A percentile compares a stretch with the other conserved stretches of the same genome.
phyloP scores from a whole-genome alignment of 2,329 filamentous ascomycete species.

The Fusarium armeniacum region DNA sequence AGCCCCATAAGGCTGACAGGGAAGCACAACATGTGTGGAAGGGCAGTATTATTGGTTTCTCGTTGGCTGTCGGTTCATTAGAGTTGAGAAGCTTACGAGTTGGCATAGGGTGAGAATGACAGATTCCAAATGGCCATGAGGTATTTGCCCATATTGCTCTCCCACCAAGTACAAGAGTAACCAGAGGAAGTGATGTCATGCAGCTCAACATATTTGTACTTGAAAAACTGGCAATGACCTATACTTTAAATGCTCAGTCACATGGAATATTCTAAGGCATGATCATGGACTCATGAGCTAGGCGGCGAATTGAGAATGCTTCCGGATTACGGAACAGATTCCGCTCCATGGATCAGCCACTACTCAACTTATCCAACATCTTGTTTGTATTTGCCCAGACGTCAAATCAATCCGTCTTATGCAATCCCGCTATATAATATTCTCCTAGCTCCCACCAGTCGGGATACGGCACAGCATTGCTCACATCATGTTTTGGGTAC shows the following conservation, averaged over 20 bases:
- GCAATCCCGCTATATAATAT: background rate
- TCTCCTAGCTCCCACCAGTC: constrained; percentile 7
- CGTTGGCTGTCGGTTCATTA: constrained; percentile 28
- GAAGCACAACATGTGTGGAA: constrained; percentile 29
- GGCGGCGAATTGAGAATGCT: background rate
- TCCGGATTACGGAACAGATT: background rate
- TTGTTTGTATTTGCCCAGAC: constrained; percentile 14
- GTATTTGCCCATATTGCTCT: background rate
- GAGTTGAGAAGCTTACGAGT: constrained; percentile 33
- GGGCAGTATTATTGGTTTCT: constrained; percentile 21
- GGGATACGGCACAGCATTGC: constrained; percentile 2
- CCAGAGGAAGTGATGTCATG: constrained; percentile 1
- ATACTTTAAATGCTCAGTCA: background rate
- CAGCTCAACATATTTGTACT: background rate
- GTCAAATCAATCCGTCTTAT: constrained; percentile 5
- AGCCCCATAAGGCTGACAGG: constrained; percentile 51
- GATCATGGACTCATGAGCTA: background rate
- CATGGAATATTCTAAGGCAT: background rate
- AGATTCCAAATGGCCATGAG: constrained; percentile 24
- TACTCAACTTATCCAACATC: background rate
- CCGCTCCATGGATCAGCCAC: constrained; percentile 13
- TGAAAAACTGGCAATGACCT: background rate
- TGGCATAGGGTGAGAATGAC: constrained; percentile 4
- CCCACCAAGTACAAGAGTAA: background rate
- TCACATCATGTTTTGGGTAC: constrained; percentile 6